Conservation (phyloP, 306 rosid genomes). For the barrel medic (Medicago truncatula) region DNA sequence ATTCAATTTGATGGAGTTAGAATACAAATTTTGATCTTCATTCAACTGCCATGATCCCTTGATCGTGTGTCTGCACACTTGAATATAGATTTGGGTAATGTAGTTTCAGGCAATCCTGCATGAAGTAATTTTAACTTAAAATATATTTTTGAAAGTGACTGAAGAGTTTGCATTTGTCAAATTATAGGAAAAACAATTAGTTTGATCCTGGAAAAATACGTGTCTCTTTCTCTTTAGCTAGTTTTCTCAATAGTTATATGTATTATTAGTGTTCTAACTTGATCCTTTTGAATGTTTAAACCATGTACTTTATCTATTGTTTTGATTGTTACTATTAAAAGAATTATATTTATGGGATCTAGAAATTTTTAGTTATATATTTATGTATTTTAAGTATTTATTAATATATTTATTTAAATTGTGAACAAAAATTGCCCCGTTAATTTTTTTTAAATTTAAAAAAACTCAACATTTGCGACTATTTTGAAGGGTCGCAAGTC, state of each 20-base stretch:
- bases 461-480: too few species aligned
- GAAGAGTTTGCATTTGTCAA: not conserved
- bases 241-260: not conserved
- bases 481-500: too few species aligned
- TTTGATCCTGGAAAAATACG: not conserved
- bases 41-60: not conserved
- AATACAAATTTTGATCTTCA: not conserved
- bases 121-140: not conserved
- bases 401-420: too few species aligned
- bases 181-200: not conserved
- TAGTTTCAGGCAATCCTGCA: not conserved
- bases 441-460: too few species aligned
- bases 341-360: too few species aligned
- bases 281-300: too few species aligned
- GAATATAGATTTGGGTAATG: not conserved
- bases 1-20: not conserved
- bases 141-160: too few species aligned
- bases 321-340: too few species aligned
- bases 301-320: too few species aligned
- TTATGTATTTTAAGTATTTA: too few species aligned
- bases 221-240: not conserved
- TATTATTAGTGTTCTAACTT: not conserved
- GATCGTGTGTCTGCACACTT: not conserved
- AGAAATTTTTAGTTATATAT: too few species aligned
- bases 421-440: too few species aligned